Evolutionary conservation across 495 filamentous ascomycete species (phyloP).

Genomic region (Penicillium turbatum): DNA sequence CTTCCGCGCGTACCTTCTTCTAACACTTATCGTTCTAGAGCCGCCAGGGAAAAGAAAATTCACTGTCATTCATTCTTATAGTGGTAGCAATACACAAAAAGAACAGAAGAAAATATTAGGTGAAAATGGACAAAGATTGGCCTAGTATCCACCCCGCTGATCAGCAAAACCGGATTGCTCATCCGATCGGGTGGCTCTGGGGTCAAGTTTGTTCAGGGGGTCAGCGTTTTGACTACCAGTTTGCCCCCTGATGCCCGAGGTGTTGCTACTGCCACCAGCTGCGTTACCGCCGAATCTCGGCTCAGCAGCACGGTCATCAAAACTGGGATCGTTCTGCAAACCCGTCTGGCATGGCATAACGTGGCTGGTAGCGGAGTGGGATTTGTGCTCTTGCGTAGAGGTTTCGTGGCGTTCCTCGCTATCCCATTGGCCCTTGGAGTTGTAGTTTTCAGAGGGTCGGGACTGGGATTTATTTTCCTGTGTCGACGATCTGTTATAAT

Average conservation of each 20-base stretch:
- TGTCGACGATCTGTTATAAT: conserved; percentile 2
- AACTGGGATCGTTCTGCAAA: neutral
- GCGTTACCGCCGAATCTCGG: conserved; percentile 8
- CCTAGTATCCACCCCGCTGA: conserved; percentile 12
- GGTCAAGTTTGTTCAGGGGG: conserved; percentile 9
- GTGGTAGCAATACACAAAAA: no score
- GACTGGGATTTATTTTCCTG: conserved; percentile 1
- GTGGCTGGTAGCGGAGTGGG: conserved; percentile 10
- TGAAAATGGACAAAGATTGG: no score
- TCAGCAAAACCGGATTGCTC: conserved; percentile 3
- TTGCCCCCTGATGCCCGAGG: neutral
- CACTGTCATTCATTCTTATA: no score
- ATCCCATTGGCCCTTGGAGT: neutral
- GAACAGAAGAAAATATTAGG: no score
- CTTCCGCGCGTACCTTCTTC: no score
- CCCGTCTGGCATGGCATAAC: conserved; percentile 5
- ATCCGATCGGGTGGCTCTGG: neutral
- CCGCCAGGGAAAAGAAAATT: no score
- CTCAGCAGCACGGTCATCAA: neutral
- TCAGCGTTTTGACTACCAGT: conserved; percentile 2
- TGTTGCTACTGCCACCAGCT: conserved; percentile 9
- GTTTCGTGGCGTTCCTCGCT: conserved; percentile 7
- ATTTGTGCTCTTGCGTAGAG: conserved; percentile 16
- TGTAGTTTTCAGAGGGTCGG: neutral
- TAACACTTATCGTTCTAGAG: no score